Evolutionary conservation across 2,329 filamentous ascomycete species (phyloP), one percentile per base, ranked within the genome.

Genomic region (Neurospora crassa): DNA sequence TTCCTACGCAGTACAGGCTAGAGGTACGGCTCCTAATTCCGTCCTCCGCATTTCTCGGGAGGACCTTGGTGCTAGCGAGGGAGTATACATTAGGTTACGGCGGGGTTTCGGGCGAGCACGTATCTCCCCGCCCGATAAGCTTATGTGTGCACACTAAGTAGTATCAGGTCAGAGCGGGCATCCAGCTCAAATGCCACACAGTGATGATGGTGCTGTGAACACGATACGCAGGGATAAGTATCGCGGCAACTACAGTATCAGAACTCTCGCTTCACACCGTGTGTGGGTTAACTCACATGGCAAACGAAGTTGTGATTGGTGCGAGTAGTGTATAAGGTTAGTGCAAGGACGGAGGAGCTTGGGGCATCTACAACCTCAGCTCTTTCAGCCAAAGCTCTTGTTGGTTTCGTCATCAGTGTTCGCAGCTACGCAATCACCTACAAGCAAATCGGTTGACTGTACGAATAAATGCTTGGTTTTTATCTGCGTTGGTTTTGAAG

Each of bases 351-450:
- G 12, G 45, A 53, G 45, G 12, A 53, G 45, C 45, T 53, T 53
- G 45, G 45, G 24, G 6, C 53, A 34, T 34, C 53, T 63, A 14
- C 24, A 63, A 63, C 53, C 24, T 63, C 53, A 34, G 53, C 53
- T 59, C 53, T 59, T 34, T 34, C 53, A 5, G 6, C 53, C 53
- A 37, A 59, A 59, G 47, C 24, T 59, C 12, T 37, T 24, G 67
- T 71, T 37, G 67, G 70, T 74, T 72, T 72, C 71, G 73, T 74
- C 73, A 74, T 74, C 67, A 71, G 70, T 12, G 40, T 53, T 14
- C 67, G 8, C 5, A 29, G 70, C 29, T 71, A 67, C 72, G 70
- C 71, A 68, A 71, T 72, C 20, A 34, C 47, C 16, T 29, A 3
- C 29, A 29, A 29, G 29, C 20, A 7, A 59, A 14, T 14, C 20